phyloP scores from a whole-genome alignment of 2,329 filamentous ascomycete genomes.

The Massarina eburnea region DNA sequence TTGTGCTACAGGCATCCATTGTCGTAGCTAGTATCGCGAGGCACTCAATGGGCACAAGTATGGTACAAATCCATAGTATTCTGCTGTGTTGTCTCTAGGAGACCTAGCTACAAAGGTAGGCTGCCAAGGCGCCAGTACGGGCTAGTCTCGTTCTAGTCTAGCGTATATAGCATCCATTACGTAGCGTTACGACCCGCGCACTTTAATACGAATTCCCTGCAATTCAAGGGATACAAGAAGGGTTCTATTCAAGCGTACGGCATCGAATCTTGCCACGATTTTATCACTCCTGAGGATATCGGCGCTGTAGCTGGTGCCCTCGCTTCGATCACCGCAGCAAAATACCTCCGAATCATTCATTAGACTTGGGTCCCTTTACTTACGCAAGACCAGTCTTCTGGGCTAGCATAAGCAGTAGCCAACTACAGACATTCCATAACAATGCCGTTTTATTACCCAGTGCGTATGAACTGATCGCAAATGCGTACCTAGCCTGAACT shows the following conservation, averaged over 20 bases:
- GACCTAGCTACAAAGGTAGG: no score
- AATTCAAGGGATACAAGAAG: constrained; percentile 1
- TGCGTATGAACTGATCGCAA: neutral
- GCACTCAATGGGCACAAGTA: no score
- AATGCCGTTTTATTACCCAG: neutral
- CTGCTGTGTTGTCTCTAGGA: no score
- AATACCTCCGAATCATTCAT: no score
- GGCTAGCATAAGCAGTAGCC: neutral
- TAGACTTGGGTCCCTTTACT: neutral
- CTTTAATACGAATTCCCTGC: constrained; percentile 8
- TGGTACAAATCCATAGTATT: no score
- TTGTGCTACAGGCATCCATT: neutral
- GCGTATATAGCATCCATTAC: neutral
- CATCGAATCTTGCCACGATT: constrained; percentile 4
- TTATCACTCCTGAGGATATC: constrained; percentile 8
- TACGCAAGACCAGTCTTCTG: constrained; percentile 1
- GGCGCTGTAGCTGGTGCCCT: constrained; percentile 3
- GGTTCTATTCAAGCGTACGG: constrained; percentile 3
- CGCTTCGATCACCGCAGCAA: no score
- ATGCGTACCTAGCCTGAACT: neutral
- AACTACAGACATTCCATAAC: neutral
- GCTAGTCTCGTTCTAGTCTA: neutral
- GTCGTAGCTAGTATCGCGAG: no score
- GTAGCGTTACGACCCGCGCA: constrained; percentile 5
- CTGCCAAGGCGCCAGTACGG: no score